Conservation (phyloP, 768 basidiomycete genomes). For the Crepidotus variabilis region DNA sequence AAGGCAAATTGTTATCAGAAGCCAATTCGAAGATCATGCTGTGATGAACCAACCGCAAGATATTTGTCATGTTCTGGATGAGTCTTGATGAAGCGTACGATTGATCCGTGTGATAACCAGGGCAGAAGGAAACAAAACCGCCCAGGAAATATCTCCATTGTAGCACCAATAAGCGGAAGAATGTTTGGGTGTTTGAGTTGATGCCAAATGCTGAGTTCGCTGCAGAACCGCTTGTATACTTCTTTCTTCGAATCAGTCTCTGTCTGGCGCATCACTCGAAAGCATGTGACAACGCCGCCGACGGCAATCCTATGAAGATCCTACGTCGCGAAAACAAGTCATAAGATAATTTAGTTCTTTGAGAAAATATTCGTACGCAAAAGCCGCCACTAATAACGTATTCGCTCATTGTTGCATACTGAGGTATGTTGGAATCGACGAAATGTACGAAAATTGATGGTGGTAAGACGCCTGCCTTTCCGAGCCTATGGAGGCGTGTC, state of each 20-base stretch:
- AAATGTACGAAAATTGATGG: constrained; percentile 18
- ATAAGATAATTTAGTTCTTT: background rate
- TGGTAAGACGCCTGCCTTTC: constrained; percentile 14
- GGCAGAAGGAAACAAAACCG: constrained; percentile 19
- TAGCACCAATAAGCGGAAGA: constrained; percentile 21
- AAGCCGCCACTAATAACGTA: background rate
- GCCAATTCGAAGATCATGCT: too few relatives aligned
- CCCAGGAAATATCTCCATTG: constrained; percentile 8
- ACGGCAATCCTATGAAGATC: constrained; percentile 16
- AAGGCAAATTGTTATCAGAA: background rate
- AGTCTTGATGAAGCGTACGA: constrained; percentile 16
- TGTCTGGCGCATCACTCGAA: constrained; percentile 18
- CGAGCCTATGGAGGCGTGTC: constrained; percentile 13
- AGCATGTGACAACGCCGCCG: constrained; percentile 10
- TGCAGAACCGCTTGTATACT: constrained; percentile 16
- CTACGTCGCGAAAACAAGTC: too few relatives aligned
- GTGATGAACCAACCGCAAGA: too few relatives aligned
- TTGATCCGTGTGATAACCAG: constrained; percentile 20
- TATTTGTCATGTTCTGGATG: constrained; percentile 23
- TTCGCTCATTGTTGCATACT: constrained; percentile 5
- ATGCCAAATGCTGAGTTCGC: constrained; percentile 20
- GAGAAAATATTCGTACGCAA: background rate
- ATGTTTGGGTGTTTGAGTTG: constrained; percentile 23
- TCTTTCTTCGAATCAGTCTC: constrained; percentile 14
- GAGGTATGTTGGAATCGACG: constrained; percentile 11